phyloP scores from a whole-genome alignment of 495 filamentous ascomycete genomes.

The Tuber borchii region DNA sequence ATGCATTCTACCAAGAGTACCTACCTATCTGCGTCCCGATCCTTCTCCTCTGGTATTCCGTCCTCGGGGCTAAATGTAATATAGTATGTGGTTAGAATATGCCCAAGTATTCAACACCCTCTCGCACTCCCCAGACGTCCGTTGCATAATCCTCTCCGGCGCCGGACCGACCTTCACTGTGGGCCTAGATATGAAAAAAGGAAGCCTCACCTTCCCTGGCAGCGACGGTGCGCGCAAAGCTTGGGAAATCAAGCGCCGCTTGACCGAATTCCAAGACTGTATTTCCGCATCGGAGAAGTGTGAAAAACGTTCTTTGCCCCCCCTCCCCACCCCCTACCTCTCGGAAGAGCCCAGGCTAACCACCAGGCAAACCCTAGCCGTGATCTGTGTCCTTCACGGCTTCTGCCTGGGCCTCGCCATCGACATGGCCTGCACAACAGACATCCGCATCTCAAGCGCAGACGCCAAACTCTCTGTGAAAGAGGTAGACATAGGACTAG shows the following conservation, averaged over 20 bases:
- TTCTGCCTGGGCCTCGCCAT: slow-evolving; percentile 74
- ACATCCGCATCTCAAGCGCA: slow-evolving; percentile 66
- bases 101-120: slow-evolving; percentile 64
- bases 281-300: slow-evolving; percentile 73
- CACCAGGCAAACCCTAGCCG: slow-evolving; percentile 48
- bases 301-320: slow-evolving; percentile 64
- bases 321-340: not conserved
- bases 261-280: slow-evolving; percentile 70
- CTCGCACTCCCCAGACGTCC: slow-evolving; percentile 63
- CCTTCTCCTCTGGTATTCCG: not conserved
- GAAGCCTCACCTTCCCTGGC: slow-evolving; percentile 40
- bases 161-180: slow-evolving; percentile 82
- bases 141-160: slow-evolving; percentile 73
- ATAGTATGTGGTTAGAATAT: slow-evolving; percentile 83
- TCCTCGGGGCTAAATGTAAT: not conserved
- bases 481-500: slow-evolving; percentile 91
- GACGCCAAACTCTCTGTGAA: slow-evolving; percentile 71
- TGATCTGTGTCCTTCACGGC: slow-evolving; percentile 79
- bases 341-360: slow-evolving; percentile 13
- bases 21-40: slow-evolving; percentile 12
- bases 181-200: slow-evolving; percentile 65
- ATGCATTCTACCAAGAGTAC: slow-evolving; percentile 74
- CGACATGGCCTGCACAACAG: slow-evolving; percentile 70
- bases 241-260: slow-evolving; percentile 55
- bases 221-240: slow-evolving; percentile 64